Evolutionary conservation across 1,284 basidiomycete species (phyloP).

Genomic region (Inonotus hispidus): DNA sequence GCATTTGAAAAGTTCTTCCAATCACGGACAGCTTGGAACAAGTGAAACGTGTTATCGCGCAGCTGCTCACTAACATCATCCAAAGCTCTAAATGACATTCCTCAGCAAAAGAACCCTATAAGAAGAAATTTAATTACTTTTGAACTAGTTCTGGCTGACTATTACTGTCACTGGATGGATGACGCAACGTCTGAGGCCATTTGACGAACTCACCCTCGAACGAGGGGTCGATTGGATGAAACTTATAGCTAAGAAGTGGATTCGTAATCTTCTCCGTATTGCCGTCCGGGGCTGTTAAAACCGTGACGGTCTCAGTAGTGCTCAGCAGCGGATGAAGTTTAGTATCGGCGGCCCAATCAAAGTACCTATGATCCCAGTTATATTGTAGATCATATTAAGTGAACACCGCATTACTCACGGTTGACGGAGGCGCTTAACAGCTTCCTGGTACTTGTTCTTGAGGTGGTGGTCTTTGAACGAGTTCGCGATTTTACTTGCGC

Average conservation of each 20-base stretch:
- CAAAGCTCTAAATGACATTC: too few relatives aligned
- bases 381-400: background rate
- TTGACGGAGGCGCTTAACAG: slow-evolving; percentile 36
- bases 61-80: too few relatives aligned
- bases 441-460: slow-evolving; percentile 30
- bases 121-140: too few relatives aligned
- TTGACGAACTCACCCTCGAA: slow-evolving; percentile 33
- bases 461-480: background rate
- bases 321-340: slow-evolving; percentile 32
- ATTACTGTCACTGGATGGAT: slow-evolving; percentile 29
- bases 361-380: slow-evolving; percentile 15
- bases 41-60: too few relatives aligned
- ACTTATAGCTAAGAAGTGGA: slow-evolving; percentile 39
- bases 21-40: too few relatives aligned
- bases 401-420: slow-evolving; percentile 24
- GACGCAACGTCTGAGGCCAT: slow-evolving; percentile 39
- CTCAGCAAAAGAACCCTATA: too few relatives aligned
- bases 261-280: slow-evolving; percentile 31
- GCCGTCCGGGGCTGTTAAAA: slow-evolving; percentile 36
- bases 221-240: slow-evolving; percentile 31
- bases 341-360: slow-evolving; percentile 43
- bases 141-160: slow-evolving; percentile 29
- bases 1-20: too few relatives aligned
- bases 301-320: too few relatives aligned
- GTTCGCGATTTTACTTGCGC: slow-evolving; percentile 34